Evolutionary conservation across 139 green algal species (phyloP), one percentile per base, ranked within the genome.

Genomic region (Picochlorum sp.): DNA sequence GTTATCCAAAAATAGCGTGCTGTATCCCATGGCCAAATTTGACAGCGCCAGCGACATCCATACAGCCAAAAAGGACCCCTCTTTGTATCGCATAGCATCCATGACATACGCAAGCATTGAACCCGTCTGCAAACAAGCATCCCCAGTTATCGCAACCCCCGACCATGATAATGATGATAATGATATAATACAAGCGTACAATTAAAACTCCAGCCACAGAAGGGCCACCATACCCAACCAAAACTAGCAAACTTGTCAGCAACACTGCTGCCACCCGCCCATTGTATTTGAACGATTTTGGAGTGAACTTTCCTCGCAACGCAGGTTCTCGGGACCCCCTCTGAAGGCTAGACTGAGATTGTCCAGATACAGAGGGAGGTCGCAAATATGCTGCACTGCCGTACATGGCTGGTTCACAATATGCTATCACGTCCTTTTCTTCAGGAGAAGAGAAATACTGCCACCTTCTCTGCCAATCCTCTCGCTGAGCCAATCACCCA

Each of bases 91-190:
- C 68, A 95, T 66, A 1, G 79, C 79, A 65, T 98, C 92, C 72
- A 97, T 80, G 23, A 95, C 86, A 76, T 97, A 98, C 3, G 77
- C 67, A 28, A 88, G 62, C 82, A 95, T 91, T 16, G 75, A 69
- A 16, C 87, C 86, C 5, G 89, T 55, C 76, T 83, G 71, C 47
- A 62, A 21, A 5, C 16, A 26, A 26, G 4, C 11, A 54, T 41
- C 34, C 34, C 7, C 8, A 6, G 34, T 41, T 13, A 41, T 41
- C 34, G 34, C 7, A 41, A 41, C 8, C 8, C 34, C 34, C 34
- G 5, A 41, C 7, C 8, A 41, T 11, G 34, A 41, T 41, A 6
- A 41, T 41, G 34, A 41, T 10, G 63, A 24, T 13, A 41, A 49
- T 23, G 6, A 44, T 15, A 41, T 62, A 54, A 54, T 54, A 23